phyloP scores from a whole-genome alignment of 2,329 filamentous ascomycete genomes.

The Diplodia scrobiculata region DNA sequence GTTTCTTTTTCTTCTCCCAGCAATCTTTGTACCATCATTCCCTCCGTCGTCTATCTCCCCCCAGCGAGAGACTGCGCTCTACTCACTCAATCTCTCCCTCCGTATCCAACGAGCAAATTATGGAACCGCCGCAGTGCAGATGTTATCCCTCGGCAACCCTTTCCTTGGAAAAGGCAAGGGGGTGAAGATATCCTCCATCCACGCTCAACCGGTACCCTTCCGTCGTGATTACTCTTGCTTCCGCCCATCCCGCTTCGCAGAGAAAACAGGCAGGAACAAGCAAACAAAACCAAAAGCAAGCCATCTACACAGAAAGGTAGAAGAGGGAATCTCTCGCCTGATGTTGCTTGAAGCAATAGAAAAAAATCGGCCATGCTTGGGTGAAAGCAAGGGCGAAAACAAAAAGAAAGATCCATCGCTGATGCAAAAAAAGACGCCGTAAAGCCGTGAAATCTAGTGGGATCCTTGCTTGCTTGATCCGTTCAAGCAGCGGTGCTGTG shows the following conservation, averaged over 20 bases:
- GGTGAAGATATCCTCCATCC: neutral
- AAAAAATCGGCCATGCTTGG: neutral
- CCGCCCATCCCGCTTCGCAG: neutral
- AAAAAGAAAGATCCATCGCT: neutral
- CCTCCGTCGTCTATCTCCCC: neutral
- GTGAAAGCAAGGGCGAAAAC: neutral
- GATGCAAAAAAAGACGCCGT: constrained; percentile 8
- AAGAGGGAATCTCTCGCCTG: constrained; percentile 1
- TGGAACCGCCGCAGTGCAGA: neutral
- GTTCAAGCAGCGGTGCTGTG: neutral
- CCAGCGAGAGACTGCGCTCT: no score
- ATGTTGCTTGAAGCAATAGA: constrained; percentile 1
- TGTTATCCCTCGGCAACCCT: neutral
- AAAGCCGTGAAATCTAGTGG: neutral
- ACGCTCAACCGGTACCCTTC: neutral
- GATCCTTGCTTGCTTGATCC: neutral
- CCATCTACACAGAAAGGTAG: neutral
- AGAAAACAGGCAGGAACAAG: neutral
- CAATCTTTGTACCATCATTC: neutral
- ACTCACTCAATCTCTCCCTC: no score
- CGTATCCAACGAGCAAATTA: no score
- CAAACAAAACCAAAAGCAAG: neutral
- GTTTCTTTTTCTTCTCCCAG: neutral
- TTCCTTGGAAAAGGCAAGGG: neutral
- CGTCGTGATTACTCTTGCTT: neutral